These are phyloP conservation scores for Penicillium lagena DNA, from an alignment of 495 filamentous ascomycete genomes.

Conservation along the genomic window DNA sequence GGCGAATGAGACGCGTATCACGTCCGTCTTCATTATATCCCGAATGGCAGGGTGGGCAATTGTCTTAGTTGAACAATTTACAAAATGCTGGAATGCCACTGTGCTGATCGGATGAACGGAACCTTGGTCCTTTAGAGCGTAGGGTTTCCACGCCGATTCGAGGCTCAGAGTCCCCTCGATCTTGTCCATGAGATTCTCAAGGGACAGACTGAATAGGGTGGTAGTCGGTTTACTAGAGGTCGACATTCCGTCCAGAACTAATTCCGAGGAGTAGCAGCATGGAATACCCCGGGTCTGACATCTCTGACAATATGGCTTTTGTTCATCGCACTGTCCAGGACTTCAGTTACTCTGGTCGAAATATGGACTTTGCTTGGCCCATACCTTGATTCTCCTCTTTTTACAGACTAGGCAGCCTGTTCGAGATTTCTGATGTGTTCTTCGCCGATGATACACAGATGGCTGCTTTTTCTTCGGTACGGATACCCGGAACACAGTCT, in stretches of 20 bases:
- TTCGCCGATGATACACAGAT: too few species aligned
- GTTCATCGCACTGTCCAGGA: slow-evolving; percentile 24
- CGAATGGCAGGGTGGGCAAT: slow-evolving; percentile 22
- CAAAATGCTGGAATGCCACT: slow-evolving; percentile 26
- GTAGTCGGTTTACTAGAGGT: not conserved
- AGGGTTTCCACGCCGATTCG: not conserved
- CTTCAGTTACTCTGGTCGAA: not conserved
- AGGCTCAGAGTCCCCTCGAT: slow-evolving; percentile 7
- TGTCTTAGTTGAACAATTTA: slow-evolving; percentile 20
- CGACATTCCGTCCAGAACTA: not conserved
- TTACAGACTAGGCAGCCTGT: slow-evolving; percentile 25
- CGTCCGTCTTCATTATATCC: slow-evolving; percentile 29
- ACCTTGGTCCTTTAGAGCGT: not conserved
- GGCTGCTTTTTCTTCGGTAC: too few species aligned
- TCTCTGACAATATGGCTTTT: slow-evolving; percentile 19
- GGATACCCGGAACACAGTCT: too few species aligned
- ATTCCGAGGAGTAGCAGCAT: slow-evolving; percentile 15
- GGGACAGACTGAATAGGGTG: slow-evolving; percentile 10
- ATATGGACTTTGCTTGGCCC: not conserved
- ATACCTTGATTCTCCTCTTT: slow-evolving; percentile 25
- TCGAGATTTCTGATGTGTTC: slow-evolving; percentile 29
- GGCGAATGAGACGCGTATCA: slow-evolving; percentile 32
- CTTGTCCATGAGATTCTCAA: slow-evolving; percentile 8
- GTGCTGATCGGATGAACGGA: slow-evolving; percentile 8
- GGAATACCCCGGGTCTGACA: slow-evolving; percentile 14